Percentiles rank a stretch among this genome's conserved stretches.
Evolutionary conservation across 163 green algal species (phyloP).

Genomic region (Scenedesmus sp.): DNA sequence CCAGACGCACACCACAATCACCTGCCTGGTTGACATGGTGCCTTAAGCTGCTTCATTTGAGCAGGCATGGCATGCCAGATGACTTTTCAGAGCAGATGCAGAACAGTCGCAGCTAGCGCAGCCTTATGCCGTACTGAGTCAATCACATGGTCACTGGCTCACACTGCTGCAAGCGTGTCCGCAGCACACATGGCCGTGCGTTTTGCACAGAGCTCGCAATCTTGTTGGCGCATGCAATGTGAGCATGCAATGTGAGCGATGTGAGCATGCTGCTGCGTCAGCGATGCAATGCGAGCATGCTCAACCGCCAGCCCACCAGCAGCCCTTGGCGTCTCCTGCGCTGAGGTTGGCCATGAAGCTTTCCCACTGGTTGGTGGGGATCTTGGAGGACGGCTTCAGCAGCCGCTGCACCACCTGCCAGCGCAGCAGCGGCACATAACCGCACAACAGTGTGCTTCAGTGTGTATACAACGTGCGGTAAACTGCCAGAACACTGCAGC

Average conservation of each 20-base stretch:
- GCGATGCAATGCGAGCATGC: not conserved
- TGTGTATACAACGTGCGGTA: too few species aligned
- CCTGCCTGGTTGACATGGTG: not conserved
- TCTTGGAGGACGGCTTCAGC: slow-evolving; percentile 51
- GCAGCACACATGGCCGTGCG: too few species aligned
- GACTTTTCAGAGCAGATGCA: not conserved
- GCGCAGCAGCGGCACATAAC: slow-evolving; percentile 23
- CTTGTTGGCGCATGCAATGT: too few species aligned
- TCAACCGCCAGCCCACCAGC: not conserved
- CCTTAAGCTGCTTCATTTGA: not conserved
- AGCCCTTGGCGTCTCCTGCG: slow-evolving; percentile 60
- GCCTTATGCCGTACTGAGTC: too few species aligned
- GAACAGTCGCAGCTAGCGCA: not conserved
- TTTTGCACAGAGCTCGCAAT: too few species aligned
- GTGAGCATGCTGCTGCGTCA: not conserved
- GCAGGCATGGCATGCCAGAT: not conserved
- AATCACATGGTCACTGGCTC: too few species aligned
- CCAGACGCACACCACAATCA: too few species aligned
- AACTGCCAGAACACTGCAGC: not conserved
- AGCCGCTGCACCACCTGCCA: slow-evolving; percentile 45
- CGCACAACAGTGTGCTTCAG: not conserved
- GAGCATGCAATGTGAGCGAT: not conserved
- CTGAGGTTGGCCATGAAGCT: slow-evolving; percentile 64
- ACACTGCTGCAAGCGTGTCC: too few species aligned
- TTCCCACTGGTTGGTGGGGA: slow-evolving; percentile 68